Evolutionary conservation across 768 basidiomycete genomes (phyloP), one percentile per base, ranked within the genome.

Genomic region (Postia placenta): DNA sequence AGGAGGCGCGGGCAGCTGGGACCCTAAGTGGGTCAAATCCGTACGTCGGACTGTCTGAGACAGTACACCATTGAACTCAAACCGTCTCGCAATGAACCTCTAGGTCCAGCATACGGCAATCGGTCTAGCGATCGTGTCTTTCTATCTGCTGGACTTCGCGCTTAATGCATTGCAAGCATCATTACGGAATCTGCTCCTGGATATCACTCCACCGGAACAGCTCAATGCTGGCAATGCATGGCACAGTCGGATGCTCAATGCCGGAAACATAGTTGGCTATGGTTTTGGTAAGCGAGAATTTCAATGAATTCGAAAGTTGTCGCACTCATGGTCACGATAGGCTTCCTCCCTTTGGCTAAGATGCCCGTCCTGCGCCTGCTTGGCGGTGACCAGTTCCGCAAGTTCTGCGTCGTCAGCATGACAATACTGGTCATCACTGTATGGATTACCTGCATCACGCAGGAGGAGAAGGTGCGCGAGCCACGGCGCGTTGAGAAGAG

Each of bases 111-210:
- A 74, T 55, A 81, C 78, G 23, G 81, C 92, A 11, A 95, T 98
- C 49, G 80, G 74, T 43, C 79, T 97, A 44, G 96, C 94, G 1
- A 79, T 99, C 23, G 72, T 84, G 20, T 85, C 88, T 0, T 98
- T 99, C 69, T 99, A 96, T 62, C 65, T 93, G 42, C 75, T 99
- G 27, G 96, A 99, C 67, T 99, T 99, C 62, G 90, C 92, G n/a
- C 75, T 99, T 50, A 99, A 99, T 65, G 96, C 91, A 3, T 68
- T 95, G 40, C 92, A 95, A 74, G 91, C 90, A 2, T 95, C 92
- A 11, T 72, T 97, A 27, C 75, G 93, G 43, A 96, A 96, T 66
- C 80, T 99, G n/a, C 74, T 97, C 11, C 75, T 99, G 50, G 96
- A 99, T 63, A 70, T 95, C 44, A 81, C 91, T 0, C 94, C 96